Base-by-base conservation (phyloP, 1,284 basidiomycete species). In the Ustilago tritici region DNA sequence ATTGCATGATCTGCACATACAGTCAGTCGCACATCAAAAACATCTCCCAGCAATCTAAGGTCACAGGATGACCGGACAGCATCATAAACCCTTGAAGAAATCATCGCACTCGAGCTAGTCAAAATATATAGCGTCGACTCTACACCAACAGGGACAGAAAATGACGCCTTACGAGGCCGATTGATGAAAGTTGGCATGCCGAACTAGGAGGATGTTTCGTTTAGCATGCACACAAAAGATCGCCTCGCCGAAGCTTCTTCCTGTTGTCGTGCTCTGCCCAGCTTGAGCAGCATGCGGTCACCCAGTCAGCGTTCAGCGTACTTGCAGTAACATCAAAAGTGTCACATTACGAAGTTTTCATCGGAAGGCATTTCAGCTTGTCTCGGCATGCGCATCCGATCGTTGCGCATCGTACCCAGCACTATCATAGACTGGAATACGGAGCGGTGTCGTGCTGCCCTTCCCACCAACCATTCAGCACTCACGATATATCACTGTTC, bases 401-500 rank as follows among this genome's bases (percentile, higher is more conserved):
- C 3, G 10, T 41, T 17, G 40, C 11, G 15, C 14, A 5, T 19
- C 5, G 7, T 19, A 17, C 17, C 14, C 46, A 28, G 46, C 46
- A 31, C 23, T 7, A 14, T 11, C n/a, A 19, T 8, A 28, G 8
- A 7, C 4, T 23, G 28, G 49, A 11, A 28, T 28, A 31, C 11
- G 8, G 11, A 12, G 49, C 49, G 31, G 4, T 28, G 23, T 11
- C 28, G 11, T 46, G 43, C 43, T 6, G 1, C 19, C 31, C 23
- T 32, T 28, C 14, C 49, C 28, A 50, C 15, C 23, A 12, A 31
- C n/a, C 31, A 14, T 7, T 50, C 49, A 50, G 28, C 31, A 50
- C 15, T 28, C 28, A n/a, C 5, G n/a, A 8, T 28, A 11, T 50
- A 19, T 46, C 41, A 56, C 57, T 59, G 56, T 65, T 55, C 12